A percentile compares a stretch with the other conserved stretches of the same genome.
Conservation (phyloP, 2,329 filamentous ascomycete species). For the Ascochyta fabae region DNA sequence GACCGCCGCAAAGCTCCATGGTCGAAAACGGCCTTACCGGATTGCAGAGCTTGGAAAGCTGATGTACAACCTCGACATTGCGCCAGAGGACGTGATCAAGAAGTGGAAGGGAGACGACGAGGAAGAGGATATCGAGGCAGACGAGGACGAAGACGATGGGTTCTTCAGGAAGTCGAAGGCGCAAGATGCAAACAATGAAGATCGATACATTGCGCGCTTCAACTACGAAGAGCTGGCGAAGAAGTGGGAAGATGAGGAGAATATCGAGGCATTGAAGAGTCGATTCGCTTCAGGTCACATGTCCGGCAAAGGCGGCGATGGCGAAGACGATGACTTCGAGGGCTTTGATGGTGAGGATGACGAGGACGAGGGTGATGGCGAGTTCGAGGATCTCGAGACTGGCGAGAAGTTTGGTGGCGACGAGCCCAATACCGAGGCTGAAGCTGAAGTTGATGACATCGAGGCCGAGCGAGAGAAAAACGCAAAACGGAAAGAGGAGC, state of each 20-base stretch:
- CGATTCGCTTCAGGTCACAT: slow-evolving; percentile 77
- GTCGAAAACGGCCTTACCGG: slow-evolving; percentile 73
- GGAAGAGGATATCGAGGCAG: slow-evolving; percentile 58
- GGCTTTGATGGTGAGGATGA: slow-evolving; percentile 65
- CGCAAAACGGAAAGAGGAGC: slow-evolving; percentile 89
- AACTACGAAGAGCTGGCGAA: slow-evolving; percentile 81
- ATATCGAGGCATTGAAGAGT: slow-evolving; percentile 74
- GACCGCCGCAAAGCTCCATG: slow-evolving; percentile 75
- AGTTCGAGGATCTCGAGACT: slow-evolving; percentile 84
- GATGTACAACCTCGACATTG: slow-evolving; percentile 85
- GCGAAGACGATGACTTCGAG: slow-evolving; percentile 57
- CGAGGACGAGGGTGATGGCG: slow-evolving; percentile 73
- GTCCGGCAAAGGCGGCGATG: slow-evolving; percentile 49
- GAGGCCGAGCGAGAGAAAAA: slow-evolving; percentile 91
- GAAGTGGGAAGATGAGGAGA: slow-evolving; percentile 84
- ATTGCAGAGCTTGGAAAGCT: slow-evolving; percentile 82
- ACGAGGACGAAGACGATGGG: slow-evolving; percentile 69
- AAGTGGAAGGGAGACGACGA: slow-evolving; percentile 77
- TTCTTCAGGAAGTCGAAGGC: slow-evolving; percentile 66
- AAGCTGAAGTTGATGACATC: slow-evolving; percentile 62
- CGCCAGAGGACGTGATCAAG: slow-evolving; percentile 75
- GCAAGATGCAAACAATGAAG: slow-evolving; percentile 65
- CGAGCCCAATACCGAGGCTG: slow-evolving; percentile 50
- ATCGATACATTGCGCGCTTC: slow-evolving; percentile 77
- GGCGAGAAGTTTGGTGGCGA: slow-evolving; percentile 64